Evolutionary conservation across 371 early-diverging fungal species (phyloP).

Genomic region (Syncephalastrum racemosum): DNA sequence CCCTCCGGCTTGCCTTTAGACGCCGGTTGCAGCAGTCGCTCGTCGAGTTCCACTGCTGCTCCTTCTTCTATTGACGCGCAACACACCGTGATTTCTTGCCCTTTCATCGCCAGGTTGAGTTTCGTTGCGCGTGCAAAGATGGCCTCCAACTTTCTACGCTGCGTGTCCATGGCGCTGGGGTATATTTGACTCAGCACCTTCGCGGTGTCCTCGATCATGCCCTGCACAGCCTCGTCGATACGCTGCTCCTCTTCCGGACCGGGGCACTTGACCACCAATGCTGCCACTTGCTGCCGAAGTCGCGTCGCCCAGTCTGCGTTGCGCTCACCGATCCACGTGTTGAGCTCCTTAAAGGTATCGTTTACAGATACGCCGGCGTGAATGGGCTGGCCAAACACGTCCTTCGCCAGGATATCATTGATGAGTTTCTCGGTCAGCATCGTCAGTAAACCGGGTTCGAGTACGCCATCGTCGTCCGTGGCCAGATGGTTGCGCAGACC

Average conservation of each 20-base stretch:
- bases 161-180: constrained; percentile 22
- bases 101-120: constrained; percentile 44
- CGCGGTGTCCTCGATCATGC: constrained; percentile 21
- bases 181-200: constrained; percentile 25
- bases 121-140: constrained; percentile 31
- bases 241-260: constrained; percentile 25
- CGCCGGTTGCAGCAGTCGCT: constrained; percentile 32
- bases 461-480: constrained; percentile 9
- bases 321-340: constrained; percentile 33
- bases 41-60: constrained; percentile 22
- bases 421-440: constrained; percentile 44
- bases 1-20: constrained; percentile 35
- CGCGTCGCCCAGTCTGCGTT: constrained; percentile 43
- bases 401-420: constrained; percentile 21
- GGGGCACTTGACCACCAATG: constrained; percentile 39
- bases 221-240: constrained; percentile 24
- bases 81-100: constrained; percentile 40
- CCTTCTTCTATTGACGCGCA: constrained; percentile 33
- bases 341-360: constrained; percentile 29
- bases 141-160: constrained; percentile 26
- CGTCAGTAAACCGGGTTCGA: constrained; percentile 38
- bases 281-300: constrained; percentile 41
- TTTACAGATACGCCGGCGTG: constrained; percentile 46
- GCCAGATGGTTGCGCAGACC: constrained; percentile 7
- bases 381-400: constrained; percentile 38